Base-by-base conservation (phyloP, 257 asterid genomes). In the Anisodus tanguticus region DNA sequence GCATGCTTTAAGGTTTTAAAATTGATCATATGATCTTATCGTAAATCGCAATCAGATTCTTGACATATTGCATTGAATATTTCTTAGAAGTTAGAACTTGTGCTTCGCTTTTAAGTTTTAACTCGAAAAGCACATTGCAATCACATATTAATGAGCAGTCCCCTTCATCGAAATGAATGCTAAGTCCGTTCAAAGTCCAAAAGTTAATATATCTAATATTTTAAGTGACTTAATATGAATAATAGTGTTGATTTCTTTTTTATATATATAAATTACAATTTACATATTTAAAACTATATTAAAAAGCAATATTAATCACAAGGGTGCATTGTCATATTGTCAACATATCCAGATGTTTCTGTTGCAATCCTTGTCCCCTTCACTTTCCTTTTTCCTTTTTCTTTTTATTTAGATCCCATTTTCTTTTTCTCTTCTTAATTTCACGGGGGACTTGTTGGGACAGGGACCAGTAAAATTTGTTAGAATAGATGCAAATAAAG, bases 331-430 rank as follows among this genome's bases (percentile, higher is more conserved):
- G 80, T 47, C 80, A 72, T 74, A 6, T 22, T 1, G 62, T 22
- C 81, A 12, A 51, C n/a, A 51, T 76, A 11, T 76, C 81, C 81
- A 76, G 47, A 51, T 51, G 81, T 22, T 76, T 76, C 81, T 22
- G 2, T 51, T 22, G 62, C 63, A 76, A 76, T 76, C 81, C 13
- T 7, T 51, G 81, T 51, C 12, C 19, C n/a, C 35, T 8, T 7
- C 35, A 39, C 3, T 16, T 70, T 35, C 12, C 1, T 66, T 35
- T 12, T 45, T 10, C 0, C 37, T 16, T 13, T 45, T 2, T 2
- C 0, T 3, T 45, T 9, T 9, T 43, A 1, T 45, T 41, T 71
- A 35, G 19, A 67, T 11, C 5, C 9, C 6, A 35, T 68, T 26
- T 9, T 64, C 4, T 13, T 13, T 68, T 37, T 15, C 0, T 5